phyloP scores from a whole-genome alignment of 257 asterid genomes.

The Anisodus tanguticus region DNA sequence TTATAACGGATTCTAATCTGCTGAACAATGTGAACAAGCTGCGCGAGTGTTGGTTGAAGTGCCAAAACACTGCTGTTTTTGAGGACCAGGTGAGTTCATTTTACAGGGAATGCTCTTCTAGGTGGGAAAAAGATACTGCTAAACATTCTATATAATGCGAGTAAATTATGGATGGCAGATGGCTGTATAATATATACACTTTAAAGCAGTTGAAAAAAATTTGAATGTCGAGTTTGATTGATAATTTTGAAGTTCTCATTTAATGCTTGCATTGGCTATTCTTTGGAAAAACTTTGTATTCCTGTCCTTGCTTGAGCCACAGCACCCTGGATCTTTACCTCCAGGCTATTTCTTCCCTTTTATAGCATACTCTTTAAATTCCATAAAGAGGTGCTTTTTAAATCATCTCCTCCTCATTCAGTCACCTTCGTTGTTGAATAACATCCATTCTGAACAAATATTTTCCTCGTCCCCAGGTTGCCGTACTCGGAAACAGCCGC shows the following conservation, averaged over 20 bases:
- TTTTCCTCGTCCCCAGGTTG: background rate
- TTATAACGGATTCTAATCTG: constrained; percentile 39
- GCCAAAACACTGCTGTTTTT: constrained; percentile 61
- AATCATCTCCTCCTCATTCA: background rate
- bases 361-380: background rate
- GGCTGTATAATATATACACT: no score
- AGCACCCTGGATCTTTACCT: background rate
- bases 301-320: background rate
- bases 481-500: background rate
- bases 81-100: constrained; percentile 63
- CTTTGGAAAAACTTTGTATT: background rate
- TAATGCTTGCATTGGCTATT: background rate
- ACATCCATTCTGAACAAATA: background rate
- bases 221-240: no score
- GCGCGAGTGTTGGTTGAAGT: constrained; percentile 55
- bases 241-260: background rate
- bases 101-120: constrained; percentile 14
- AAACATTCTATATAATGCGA: background rate
- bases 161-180: background rate
- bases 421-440: background rate
- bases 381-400: constrained; percentile 4
- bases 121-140: constrained; percentile 19
- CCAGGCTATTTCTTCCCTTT: constrained; percentile 5
- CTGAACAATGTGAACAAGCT: constrained; percentile 62
- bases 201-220: no score